Conservation (phyloP, 257 asterid genomes). For the Gentiana straminea region DNA sequence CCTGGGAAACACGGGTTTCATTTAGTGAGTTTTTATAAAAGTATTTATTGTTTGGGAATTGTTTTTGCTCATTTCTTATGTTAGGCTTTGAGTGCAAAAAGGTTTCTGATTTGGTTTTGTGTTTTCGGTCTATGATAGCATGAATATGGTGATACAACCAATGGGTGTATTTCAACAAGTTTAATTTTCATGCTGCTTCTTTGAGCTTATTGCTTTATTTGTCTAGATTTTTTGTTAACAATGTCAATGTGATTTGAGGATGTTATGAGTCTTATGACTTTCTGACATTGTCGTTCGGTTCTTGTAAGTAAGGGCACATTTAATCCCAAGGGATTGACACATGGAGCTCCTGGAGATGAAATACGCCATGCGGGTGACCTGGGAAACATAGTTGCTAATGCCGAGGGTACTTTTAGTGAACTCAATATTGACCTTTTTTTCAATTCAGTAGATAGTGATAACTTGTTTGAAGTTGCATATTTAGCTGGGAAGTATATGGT, state of each 20-base stretch:
- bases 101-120: slow-evolving; percentile 7
- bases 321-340: slow-evolving; percentile 71
- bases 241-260: slow-evolving; percentile 1
- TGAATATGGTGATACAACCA: slow-evolving; percentile 94
- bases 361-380: slow-evolving; percentile 99
- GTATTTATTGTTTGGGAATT: neutral
- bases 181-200: slow-evolving; percentile 10
- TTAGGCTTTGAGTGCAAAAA: slow-evolving; percentile 1
- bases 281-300: neutral
- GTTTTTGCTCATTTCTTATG: slow-evolving; percentile 1
- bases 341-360: slow-evolving; percentile 92
- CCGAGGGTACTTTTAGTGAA: slow-evolving; percentile 87
- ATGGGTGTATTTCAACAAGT: slow-evolving; percentile 99
- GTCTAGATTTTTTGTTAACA: neutral
- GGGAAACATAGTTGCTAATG: slow-evolving; percentile 99
- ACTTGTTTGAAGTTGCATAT: neutral
- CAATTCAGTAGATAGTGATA: neutral
- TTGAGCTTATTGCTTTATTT: slow-evolving; percentile 5
- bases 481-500: neutral
- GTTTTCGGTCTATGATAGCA: slow-evolving; percentile 41
- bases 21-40: slow-evolving; percentile 38
- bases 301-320: slow-evolving; percentile 63
- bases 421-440: slow-evolving; percentile 6
- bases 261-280: slow-evolving; percentile 1
- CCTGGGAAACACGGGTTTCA: slow-evolving; percentile 96